These are phyloP conservation scores for Dactylellina leptospora DNA, from an alignment of 2,329 filamentous ascomycete genomes.

Conservation along the genomic window DNA sequence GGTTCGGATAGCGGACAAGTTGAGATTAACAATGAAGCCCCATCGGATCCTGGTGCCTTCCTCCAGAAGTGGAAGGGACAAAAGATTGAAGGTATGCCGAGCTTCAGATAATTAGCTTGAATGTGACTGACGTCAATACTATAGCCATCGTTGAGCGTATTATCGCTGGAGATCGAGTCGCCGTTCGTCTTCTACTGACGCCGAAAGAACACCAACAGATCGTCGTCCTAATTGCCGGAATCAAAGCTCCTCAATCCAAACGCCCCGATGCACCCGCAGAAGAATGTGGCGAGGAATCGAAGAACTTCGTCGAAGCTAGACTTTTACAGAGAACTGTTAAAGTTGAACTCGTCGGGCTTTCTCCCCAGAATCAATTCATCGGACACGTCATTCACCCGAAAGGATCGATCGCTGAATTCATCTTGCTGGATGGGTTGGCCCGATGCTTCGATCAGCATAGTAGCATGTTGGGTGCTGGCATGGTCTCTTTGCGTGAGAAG, in stretches of 20 bases:
- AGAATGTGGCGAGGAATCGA: conserved; percentile 87
- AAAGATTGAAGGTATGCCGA: conserved; percentile 72
- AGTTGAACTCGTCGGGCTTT: conserved; percentile 83
- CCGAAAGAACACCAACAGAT: conserved; percentile 88
- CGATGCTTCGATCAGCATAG: conserved; percentile 96
- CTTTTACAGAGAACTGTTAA: conserved; percentile 86
- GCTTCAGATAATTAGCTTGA: neutral
- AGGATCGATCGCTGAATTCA: conserved; percentile 90
- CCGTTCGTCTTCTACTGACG: conserved; percentile 80
- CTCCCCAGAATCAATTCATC: conserved; percentile 89
- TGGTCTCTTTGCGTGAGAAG: conserved; percentile 83
- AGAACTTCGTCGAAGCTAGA: conserved; percentile 83
- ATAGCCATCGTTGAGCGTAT: conserved; percentile 81
- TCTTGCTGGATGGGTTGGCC: conserved; percentile 87
- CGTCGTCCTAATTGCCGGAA: conserved; percentile 85
- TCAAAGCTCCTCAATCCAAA: conserved; percentile 89
- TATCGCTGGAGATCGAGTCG: conserved; percentile 86
- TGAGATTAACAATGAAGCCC: conserved; percentile 80
- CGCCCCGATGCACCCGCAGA: conserved; percentile 82
- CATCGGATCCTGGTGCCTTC: conserved; percentile 75
- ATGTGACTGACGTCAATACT: neutral
- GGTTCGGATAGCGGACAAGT: conserved; percentile 72
- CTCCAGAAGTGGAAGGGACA: conserved; percentile 85
- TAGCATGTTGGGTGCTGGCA: conserved; percentile 85
- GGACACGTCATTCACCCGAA: conserved; percentile 85